These are phyloP conservation scores for Phlebiopsis gigantea DNA, from an alignment of 768 basidiomycete species.

Conservation along the genomic window DNA sequence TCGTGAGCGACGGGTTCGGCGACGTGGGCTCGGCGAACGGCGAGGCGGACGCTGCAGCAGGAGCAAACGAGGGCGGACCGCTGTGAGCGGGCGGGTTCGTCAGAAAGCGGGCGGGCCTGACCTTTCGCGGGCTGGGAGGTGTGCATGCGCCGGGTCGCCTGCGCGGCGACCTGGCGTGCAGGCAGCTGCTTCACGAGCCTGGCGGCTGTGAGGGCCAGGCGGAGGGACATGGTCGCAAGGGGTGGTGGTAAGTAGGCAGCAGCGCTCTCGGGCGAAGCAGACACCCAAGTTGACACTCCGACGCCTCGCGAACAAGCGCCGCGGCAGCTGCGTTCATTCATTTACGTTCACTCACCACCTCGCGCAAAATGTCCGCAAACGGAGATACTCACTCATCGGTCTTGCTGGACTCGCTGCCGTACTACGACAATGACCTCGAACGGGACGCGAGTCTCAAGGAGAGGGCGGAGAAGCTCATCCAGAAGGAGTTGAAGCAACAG, in stretches of 20 bases:
- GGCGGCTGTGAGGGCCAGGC: slow-evolving; percentile 38
- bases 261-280: slow-evolving; percentile 4
- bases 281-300: slow-evolving; percentile 10
- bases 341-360: not conserved
- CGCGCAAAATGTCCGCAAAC: slow-evolving; percentile 12
- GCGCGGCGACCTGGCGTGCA: slow-evolving; percentile 25
- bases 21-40: slow-evolving; percentile 91
- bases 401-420: slow-evolving; percentile 84
- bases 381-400: slow-evolving; percentile 18
- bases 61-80: not conserved
- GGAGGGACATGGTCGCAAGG: slow-evolving; percentile 37
- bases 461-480: slow-evolving; percentile 74
- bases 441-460: slow-evolving; percentile 63
- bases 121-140: slow-evolving; percentile 37
- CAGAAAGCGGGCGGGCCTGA: slow-evolving; percentile 19
- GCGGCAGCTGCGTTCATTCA: not conserved
- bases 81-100: not conserved
- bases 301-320: slow-evolving; percentile 6
- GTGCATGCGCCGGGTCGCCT: slow-evolving; percentile 39
- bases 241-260: slow-evolving; percentile 1
- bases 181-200: slow-evolving; percentile 37
- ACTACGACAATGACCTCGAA: slow-evolving; percentile 91
- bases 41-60: slow-evolving; percentile 54
- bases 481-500: slow-evolving; percentile 57
- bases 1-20: slow-evolving; percentile 73